Evolutionary conservation across 2,329 filamentous ascomycete genomes (phyloP).

Genomic region (Cordyceps farinosa): DNA sequence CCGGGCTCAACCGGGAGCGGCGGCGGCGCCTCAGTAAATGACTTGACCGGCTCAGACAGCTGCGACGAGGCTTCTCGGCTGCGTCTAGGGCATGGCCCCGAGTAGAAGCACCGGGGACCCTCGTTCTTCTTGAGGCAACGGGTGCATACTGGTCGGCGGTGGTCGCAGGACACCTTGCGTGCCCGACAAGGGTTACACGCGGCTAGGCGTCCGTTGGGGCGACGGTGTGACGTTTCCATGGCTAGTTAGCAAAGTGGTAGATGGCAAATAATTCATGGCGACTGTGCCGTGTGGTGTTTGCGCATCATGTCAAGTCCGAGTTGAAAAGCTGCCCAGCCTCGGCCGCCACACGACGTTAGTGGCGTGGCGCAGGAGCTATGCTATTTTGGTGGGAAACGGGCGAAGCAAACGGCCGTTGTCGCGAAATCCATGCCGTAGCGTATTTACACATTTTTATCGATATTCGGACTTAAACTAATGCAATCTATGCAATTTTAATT

Average conservation of each 20-base stretch:
- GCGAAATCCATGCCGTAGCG: too few relatives aligned
- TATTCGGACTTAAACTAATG: too few relatives aligned
- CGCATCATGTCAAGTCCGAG: not conserved
- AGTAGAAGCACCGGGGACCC: conserved; percentile 33
- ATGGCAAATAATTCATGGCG: not conserved
- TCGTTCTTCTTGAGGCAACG: conserved; percentile 35
- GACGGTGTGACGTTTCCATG: conserved; percentile 22
- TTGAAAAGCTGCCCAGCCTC: not conserved
- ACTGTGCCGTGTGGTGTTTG: not conserved
- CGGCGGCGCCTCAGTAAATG: not conserved
- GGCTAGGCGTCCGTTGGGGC: conserved; percentile 25
- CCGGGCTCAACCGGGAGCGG: not conserved
- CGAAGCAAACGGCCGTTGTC: too few relatives aligned
- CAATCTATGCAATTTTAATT: too few relatives aligned
- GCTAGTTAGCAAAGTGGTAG: not conserved
- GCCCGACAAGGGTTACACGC: conserved; percentile 34
- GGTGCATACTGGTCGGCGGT: conserved; percentile 34
- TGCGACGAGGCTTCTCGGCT: not conserved
- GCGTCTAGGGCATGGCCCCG: not conserved
- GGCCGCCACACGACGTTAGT: not conserved
- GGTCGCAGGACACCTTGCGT: conserved; percentile 41
- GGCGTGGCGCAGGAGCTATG: not conserved
- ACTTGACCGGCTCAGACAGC: not conserved
- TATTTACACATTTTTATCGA: too few relatives aligned
- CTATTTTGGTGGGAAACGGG: not conserved